Evolutionary conservation across 345 rosid species (phyloP).

Genomic region (Populus pruinosa): DNA sequence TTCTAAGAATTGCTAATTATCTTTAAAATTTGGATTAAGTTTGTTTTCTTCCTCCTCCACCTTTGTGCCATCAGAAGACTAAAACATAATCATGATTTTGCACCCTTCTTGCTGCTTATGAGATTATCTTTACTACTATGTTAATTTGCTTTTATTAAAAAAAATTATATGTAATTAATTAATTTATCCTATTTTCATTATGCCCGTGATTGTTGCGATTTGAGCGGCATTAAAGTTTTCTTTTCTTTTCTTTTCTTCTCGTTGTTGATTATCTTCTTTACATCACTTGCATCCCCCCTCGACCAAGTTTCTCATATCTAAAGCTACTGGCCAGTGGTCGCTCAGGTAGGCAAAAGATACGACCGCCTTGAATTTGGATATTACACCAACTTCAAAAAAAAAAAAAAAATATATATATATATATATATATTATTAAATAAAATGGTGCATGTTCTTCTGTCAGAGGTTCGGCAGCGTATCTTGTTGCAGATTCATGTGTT

Average conservation of each 20-base stretch:
- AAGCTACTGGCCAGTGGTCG: neutral
- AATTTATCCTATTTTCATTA: neutral
- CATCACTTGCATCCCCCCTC: neutral
- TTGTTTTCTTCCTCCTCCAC: neutral
- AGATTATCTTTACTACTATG: neutral
- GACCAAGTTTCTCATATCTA: neutral
- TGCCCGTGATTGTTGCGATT: neutral
- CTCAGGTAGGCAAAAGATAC: neutral
- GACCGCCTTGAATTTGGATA: conserved; percentile 13
- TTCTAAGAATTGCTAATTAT: neutral
- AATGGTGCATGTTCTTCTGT: neutral
- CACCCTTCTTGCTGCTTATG: neutral
- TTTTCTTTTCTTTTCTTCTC: too few relatives aligned
- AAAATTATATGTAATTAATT: too few relatives aligned
- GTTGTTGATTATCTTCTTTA: neutral
- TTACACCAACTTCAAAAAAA: neutral
- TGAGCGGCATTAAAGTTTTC: neutral
- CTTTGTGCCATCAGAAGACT: neutral
- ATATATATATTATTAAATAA: neutral
- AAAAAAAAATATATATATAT: too few relatives aligned
- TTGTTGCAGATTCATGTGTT: conserved; percentile 12
- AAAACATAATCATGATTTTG: neutral
- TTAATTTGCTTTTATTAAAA: too few relatives aligned
- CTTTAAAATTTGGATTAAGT: neutral
- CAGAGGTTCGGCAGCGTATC: conserved; percentile 7